Percentiles rank a stretch among this genome's conserved stretches.
These are phyloP conservation scores for Botrytis galanthina DNA, from an alignment of 2,329 filamentous ascomycete species.

Conservation along the genomic window DNA sequence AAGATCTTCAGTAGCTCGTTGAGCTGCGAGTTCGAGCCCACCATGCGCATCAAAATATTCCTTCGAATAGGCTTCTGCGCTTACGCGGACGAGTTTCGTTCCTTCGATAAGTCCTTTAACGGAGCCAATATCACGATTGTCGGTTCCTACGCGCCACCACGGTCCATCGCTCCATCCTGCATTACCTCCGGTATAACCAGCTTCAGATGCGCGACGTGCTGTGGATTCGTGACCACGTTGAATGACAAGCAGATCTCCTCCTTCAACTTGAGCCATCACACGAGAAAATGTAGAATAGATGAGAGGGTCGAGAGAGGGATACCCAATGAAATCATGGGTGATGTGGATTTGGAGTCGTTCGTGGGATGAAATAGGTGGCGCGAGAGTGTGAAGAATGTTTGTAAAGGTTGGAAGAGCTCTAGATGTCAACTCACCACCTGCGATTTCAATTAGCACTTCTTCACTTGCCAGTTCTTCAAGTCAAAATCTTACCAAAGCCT, in stretches of 20 bases:
- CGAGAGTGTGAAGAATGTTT: conserved; percentile 89
- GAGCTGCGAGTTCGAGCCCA: conserved; percentile 76
- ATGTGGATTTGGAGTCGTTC: conserved; percentile 97
- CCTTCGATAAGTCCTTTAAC: conserved; percentile 81
- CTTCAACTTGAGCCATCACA: conserved; percentile 99
- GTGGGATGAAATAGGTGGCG: conserved; percentile 93
- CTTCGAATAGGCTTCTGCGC: conserved; percentile 79
- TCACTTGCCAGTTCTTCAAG: conserved; percentile 9
- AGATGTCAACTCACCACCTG: conserved; percentile 82
- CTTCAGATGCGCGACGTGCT: conserved; percentile 62
- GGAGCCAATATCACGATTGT: conserved; percentile 71
- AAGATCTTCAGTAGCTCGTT: conserved; percentile 73
- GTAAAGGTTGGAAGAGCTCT: conserved; percentile 93
- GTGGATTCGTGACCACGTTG: conserved; percentile 88
- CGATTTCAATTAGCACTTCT: conserved; percentile 22
- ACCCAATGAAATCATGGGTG: conserved; percentile 91
- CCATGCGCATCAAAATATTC: conserved; percentile 81
- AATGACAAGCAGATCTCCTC: conserved; percentile 89
- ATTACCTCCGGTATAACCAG: conserved; percentile 53
- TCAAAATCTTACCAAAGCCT: conserved; percentile 61
- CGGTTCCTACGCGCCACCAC: conserved; percentile 80
- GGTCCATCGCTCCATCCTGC: conserved; percentile 89
- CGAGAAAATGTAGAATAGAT: conserved; percentile 89
- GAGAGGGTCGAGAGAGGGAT: conserved; percentile 89
- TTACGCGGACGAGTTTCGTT: conserved; percentile 85